A percentile compares a stretch with the other conserved stretches of the same genome.
These are phyloP conservation scores for Dactylis glomerata DNA, from an alignment of 176 grass and related monocot genomes.

Conservation along the genomic window DNA sequence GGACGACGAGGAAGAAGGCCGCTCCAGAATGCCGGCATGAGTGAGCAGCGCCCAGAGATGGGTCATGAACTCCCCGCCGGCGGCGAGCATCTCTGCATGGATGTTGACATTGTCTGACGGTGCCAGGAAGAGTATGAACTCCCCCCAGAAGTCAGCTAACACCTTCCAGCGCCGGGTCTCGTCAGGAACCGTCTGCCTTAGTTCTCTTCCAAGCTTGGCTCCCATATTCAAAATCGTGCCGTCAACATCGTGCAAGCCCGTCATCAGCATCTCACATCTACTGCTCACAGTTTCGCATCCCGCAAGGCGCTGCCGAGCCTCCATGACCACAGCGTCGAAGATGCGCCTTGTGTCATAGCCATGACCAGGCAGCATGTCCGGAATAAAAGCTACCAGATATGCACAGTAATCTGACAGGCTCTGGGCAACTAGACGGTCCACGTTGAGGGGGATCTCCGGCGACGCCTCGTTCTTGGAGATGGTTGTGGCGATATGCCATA, in stretches of 20 bases:
- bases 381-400: constrained; percentile 28
- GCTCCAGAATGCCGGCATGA: constrained; percentile 23
- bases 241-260: background rate
- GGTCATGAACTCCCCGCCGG: constrained; percentile 21
- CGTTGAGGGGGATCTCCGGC: background rate
- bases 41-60: constrained; percentile 26
- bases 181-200: background rate
- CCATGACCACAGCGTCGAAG: constrained; percentile 13
- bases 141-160: constrained; percentile 8
- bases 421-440: background rate
- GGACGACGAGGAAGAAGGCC: background rate
- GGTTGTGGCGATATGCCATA: constrained; percentile 12
- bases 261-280: constrained; percentile 6
- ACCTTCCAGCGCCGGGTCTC: constrained; percentile 8
- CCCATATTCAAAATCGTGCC: background rate
- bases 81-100: constrained; percentile 16
- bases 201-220: constrained; percentile 16
- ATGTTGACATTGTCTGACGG: background rate
- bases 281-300: background rate
- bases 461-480: background rate
- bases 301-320: background rate
- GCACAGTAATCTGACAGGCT: constrained; percentile 26
- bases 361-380: constrained; percentile 17
- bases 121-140: constrained; percentile 26
- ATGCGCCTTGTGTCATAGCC: constrained; percentile 14